Evolutionary conservation across 257 asterid species (phyloP).

Genomic region (Solanum rostratum): DNA sequence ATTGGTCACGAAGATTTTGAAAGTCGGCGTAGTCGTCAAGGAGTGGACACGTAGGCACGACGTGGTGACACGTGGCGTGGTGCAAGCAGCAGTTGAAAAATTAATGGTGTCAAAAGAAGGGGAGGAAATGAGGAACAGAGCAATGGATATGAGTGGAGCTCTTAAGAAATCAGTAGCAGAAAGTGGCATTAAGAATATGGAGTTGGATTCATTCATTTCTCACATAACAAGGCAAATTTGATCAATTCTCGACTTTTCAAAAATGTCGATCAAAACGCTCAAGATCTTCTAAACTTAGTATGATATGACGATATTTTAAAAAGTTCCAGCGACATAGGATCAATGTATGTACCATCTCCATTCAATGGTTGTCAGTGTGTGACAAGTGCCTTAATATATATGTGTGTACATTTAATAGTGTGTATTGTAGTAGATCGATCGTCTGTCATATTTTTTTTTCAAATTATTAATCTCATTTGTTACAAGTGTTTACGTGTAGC

Average conservation of each 20-base stretch:
- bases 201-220: conserved; percentile 29
- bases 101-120: conserved; percentile 37
- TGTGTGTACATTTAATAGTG: not conserved
- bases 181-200: conserved; percentile 25
- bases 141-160: conserved; percentile 24
- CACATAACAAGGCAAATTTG: conserved; percentile 23
- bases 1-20: conserved; percentile 21
- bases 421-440: not conserved
- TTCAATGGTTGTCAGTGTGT: not conserved
- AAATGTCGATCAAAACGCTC: not conserved
- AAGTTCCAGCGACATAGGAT: not conserved
- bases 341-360: not conserved
- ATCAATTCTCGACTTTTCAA: not conserved
- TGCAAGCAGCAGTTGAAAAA: conserved; percentile 15
- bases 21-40: conserved; percentile 32
- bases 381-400: not conserved
- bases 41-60: conserved; percentile 27
- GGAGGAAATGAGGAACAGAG: conserved; percentile 25
- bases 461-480: not conserved
- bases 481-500: not conserved
- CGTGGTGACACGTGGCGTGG: conserved; percentile 9
- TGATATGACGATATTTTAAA: not conserved
- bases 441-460: not conserved
- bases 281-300: not conserved
- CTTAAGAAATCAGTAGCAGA: conserved; percentile 29